Evolutionary conservation across 2,329 filamentous ascomycete genomes (phyloP).

Genomic region (Fusarium setosum): DNA sequence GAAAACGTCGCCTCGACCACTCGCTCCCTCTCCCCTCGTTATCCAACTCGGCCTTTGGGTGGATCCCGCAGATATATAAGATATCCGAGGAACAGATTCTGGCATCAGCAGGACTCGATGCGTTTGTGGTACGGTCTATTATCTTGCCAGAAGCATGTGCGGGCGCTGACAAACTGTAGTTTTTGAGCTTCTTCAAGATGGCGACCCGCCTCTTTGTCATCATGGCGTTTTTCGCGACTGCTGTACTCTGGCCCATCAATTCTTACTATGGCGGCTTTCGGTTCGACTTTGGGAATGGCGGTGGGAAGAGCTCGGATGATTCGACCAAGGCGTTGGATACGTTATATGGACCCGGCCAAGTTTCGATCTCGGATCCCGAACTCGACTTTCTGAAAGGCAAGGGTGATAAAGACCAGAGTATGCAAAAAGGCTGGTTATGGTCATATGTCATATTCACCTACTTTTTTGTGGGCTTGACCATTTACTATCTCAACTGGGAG

Average conservation of each 20-base stretch:
- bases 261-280: constrained; percentile 59
- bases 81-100: constrained; percentile 92
- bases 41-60: constrained; percentile 88
- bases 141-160: neutral
- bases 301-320: neutral
- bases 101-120: constrained; percentile 90
- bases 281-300: neutral
- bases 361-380: constrained; percentile 23
- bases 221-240: constrained; percentile 83
- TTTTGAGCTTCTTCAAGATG: constrained; percentile 96
- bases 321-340: neutral
- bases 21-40: constrained; percentile 76
- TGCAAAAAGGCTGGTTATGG: constrained; percentile 75
- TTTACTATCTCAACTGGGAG: constrained; percentile 86
- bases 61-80: constrained; percentile 87
- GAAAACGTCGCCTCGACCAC: constrained; percentile 78
- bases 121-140: constrained; percentile 77
- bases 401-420: constrained; percentile 48
- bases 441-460: constrained; percentile 96
- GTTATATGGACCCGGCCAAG: constrained; percentile 20
- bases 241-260: constrained; percentile 89
- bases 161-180: constrained; percentile 56
- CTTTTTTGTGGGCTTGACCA: constrained; percentile 83
- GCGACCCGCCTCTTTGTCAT: constrained; percentile 84
- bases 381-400: constrained; percentile 43